Evolutionary conservation across 305 asterid species (phyloP).

Genomic region (Solanum chacoense): DNA sequence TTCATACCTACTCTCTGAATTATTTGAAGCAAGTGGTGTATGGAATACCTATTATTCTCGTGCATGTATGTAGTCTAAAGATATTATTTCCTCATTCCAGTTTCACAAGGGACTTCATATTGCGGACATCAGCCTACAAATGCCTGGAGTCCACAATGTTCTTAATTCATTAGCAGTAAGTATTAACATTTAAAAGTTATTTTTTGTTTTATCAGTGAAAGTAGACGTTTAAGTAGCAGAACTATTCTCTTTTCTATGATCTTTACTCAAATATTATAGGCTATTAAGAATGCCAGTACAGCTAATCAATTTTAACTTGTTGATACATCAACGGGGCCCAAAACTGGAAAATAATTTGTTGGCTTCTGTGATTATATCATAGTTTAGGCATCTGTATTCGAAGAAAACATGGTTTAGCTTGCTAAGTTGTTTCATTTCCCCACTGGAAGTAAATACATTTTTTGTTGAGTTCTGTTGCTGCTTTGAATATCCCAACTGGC

Average conservation of each 20-base stretch:
- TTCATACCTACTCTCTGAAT: background rate
- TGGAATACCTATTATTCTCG: background rate
- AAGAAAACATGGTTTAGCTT: background rate
- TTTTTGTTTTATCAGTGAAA: background rate
- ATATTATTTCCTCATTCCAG: slow-evolving; percentile 2
- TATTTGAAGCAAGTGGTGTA: background rate
- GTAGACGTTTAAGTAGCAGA: background rate
- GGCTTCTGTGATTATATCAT: background rate
- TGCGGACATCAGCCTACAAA: slow-evolving; percentile 22
- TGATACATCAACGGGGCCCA: background rate
- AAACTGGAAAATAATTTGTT: background rate
- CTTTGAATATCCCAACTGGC: background rate
- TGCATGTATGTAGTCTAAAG: background rate
- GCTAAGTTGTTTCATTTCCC: background rate
- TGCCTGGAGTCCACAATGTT: slow-evolving; percentile 34
- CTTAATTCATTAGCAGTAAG: slow-evolving; percentile 39
- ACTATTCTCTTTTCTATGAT: background rate
- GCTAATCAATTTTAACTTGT: background rate
- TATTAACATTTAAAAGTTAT: background rate
- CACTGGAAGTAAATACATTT: background rate
- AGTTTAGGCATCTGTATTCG: background rate
- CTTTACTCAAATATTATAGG: background rate
- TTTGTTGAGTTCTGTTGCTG: background rate
- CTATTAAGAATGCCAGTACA: background rate
- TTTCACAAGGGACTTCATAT: slow-evolving; percentile 18